These are phyloP conservation scores for Fusarium sp. DNA, from an alignment of 2,329 filamentous ascomycete genomes.

Conservation along the genomic window DNA sequence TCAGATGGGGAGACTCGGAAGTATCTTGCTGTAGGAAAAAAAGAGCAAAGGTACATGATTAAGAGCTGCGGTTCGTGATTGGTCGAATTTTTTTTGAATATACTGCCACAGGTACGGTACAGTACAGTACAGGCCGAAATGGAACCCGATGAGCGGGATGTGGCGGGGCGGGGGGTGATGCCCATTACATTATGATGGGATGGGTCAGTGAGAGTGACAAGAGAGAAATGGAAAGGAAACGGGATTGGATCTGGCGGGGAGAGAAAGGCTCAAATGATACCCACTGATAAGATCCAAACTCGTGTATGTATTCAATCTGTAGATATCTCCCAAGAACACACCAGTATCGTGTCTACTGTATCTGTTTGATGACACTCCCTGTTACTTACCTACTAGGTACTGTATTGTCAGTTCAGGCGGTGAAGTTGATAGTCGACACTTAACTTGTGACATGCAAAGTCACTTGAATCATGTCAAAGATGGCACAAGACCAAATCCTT, in stretches of 20 bases:
- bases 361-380: neutral
- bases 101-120: conserved; percentile 33
- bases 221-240: conserved; percentile 11
- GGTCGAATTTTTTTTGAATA: neutral
- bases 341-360: neutral
- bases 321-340: neutral
- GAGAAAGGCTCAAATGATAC: conserved; percentile 10
- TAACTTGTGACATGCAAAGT: conserved; percentile 35
- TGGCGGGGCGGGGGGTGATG: conserved; percentile 40
- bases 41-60: conserved; percentile 18
- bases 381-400: neutral
- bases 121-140: conserved; percentile 1
- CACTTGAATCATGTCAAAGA: conserved; percentile 33
- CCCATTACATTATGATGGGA: conserved; percentile 4
- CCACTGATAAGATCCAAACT: conserved; percentile 28
- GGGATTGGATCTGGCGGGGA: neutral
- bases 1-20: conserved; percentile 41
- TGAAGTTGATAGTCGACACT: neutral
- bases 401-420: conserved; percentile 1
- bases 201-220: conserved; percentile 8
- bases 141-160: conserved; percentile 30
- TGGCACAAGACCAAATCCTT: neutral
- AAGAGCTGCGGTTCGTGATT: conserved; percentile 14
- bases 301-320: neutral
- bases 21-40: conserved; percentile 20